Evolutionary conservation across 2,329 filamentous ascomycete species (phyloP), one percentile per base, ranked within the genome.

Genomic region (Aspergillus ochraceus): DNA sequence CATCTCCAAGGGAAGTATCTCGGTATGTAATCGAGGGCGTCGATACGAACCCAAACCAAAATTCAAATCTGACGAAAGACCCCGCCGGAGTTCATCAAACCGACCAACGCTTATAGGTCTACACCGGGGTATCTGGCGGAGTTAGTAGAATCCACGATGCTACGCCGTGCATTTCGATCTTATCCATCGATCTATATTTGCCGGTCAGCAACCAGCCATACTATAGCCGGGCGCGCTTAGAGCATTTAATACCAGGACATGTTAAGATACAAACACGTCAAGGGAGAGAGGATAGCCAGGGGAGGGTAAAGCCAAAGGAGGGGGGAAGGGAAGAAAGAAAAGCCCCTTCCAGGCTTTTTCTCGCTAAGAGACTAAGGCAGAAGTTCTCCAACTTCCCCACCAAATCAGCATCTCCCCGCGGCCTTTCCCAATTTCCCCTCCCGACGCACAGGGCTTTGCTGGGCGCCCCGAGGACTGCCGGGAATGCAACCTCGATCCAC

Each of bases 401-500:
- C 58, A 60, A 54, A 57, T 54, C 50, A 59, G 29, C 26, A 12
- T 24, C 54, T 57, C 58, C 54, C 58, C 58, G 51, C 58, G 47
- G 20, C 53, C 54, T 46, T 49, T 45, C 52, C 30, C 32, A 55
- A 50, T 39, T 26, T n/a, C 45, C 22, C 12, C 32, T 32, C 47
- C 26, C 51, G 9, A 46, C 52, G 49, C 55, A 60, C 53, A 56
- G 53, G 49, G 53, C 47, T 24, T 49, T 52, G 32, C 14, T 49
- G 52, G 54, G 39, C 24, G 24, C 39, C 19, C 52, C 51, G 39
- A 53, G 46, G 19, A 10, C 19, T 20, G 45, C 45, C 45, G 45
- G 51, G 49, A 29, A 60, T 62, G 60, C 54, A 63, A 60, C 59
- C 50, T 55, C 39, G 55, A 55, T 60, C 61, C 61, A 60, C 61